phyloP scores from a whole-genome alignment of 257 asterid genomes.

The Thymus quinquecostatus region DNA sequence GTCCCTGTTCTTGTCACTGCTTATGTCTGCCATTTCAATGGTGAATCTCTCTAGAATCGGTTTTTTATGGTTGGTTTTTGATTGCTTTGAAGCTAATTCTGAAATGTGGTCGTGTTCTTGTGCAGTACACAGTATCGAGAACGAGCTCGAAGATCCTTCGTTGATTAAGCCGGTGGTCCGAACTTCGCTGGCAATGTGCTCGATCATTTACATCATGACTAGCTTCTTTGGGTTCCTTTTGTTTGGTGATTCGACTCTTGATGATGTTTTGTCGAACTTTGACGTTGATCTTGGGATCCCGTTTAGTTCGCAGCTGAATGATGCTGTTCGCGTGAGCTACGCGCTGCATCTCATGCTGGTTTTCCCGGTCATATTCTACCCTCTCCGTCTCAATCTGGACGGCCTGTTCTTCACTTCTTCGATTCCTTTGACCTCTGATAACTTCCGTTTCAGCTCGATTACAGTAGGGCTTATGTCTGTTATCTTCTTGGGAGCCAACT shows the following conservation, averaged over 20 bases:
- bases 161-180: constrained; percentile 46
- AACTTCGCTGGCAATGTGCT: constrained; percentile 58
- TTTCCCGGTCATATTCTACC: constrained; percentile 47
- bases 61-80: neutral
- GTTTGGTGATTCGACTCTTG: constrained; percentile 59
- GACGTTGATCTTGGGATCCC: constrained; percentile 52
- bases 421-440: constrained; percentile 32
- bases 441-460: constrained; percentile 36
- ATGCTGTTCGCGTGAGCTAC: constrained; percentile 54
- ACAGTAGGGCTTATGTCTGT: constrained; percentile 39
- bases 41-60: constrained; percentile 26
- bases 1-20: constrained; percentile 68
- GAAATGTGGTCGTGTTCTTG: neutral
- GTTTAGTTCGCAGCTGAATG: constrained; percentile 45
- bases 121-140: constrained; percentile 63
- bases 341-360: constrained; percentile 56
- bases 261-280: constrained; percentile 52
- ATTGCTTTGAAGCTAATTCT: neutral
- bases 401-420: constrained; percentile 48
- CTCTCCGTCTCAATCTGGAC: constrained; percentile 54
- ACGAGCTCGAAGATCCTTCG: constrained; percentile 53
- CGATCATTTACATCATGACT: constrained; percentile 50
- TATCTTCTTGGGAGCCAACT: constrained; percentile 54
- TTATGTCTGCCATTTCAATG: constrained; percentile 67
- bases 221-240: constrained; percentile 67